phyloP scores from a whole-genome alignment of 2,329 filamentous ascomycete species.

The Bipolaris oryzae region DNA sequence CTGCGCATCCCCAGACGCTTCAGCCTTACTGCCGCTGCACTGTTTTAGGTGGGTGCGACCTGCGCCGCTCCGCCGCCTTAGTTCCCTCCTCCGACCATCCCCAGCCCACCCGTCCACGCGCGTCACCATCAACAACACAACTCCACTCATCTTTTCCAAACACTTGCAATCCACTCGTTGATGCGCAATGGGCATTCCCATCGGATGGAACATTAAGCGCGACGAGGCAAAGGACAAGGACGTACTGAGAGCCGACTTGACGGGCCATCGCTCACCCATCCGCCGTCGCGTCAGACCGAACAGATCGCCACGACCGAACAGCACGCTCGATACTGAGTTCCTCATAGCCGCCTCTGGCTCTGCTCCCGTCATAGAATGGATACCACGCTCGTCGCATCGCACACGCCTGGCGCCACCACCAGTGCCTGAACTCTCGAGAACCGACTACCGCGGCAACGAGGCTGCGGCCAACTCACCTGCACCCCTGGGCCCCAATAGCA shows the following conservation, averaged over 20 bases:
- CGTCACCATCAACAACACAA: constrained; percentile 31
- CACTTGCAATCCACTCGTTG: constrained; percentile 22
- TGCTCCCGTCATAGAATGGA: constrained; percentile 17
- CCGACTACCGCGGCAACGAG: constrained; percentile 25
- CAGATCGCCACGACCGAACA: constrained; percentile 29
- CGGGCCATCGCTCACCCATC: constrained; percentile 63
- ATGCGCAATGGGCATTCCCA: constrained; percentile 57
- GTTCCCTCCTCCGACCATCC: constrained; percentile 25
- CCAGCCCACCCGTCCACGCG: constrained; percentile 25
- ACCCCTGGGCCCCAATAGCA: constrained; percentile 21
- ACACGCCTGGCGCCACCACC: constrained; percentile 39
- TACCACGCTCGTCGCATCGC: constrained; percentile 27
- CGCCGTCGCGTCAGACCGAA: constrained; percentile 54
- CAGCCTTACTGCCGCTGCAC: constrained; percentile 31
- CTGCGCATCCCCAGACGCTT: constrained; percentile 15
- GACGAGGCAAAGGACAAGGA: constrained; percentile 52
- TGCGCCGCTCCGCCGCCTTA: constrained; percentile 17
- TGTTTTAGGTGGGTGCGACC: constrained; percentile 15
- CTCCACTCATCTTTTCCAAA: constrained; percentile 11
- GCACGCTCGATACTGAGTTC: constrained; percentile 27
- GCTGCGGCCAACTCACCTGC: constrained; percentile 20
- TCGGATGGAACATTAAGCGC: constrained; percentile 58
- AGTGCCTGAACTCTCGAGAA: constrained; percentile 40
- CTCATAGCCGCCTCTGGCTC: constrained; percentile 21
- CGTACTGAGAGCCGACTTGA: constrained; percentile 58